Evolutionary conservation across 805 yeast genomes (phyloP).

Genomic region (Clavispora vitiphila): DNA sequence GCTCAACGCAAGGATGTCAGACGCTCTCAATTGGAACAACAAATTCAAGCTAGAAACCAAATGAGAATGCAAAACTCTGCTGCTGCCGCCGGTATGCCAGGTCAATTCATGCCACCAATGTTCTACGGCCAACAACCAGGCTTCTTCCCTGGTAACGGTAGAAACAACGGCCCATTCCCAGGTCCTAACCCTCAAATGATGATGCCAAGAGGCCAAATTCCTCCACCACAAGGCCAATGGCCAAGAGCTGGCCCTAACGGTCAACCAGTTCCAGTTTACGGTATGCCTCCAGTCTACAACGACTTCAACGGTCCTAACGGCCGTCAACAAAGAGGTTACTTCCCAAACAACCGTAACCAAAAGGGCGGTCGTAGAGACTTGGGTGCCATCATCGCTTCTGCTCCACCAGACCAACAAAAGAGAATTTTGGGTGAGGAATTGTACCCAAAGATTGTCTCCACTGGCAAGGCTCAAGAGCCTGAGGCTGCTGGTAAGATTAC

Average conservation of each 20-base stretch:
- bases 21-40: conserved; percentile 95
- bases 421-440: conserved; percentile 96
- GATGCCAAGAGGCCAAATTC: conserved; percentile 66
- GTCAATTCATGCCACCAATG: conserved; percentile 84
- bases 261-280: conserved; percentile 78
- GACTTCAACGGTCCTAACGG: conserved; percentile 42
- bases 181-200: conserved; percentile 79
- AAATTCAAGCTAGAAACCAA: conserved; percentile 96
- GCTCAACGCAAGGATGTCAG: conserved; percentile 99
- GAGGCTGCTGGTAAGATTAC: conserved; percentile 98
- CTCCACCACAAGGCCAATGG: conserved; percentile 66
- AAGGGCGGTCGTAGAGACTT: conserved; percentile 45
- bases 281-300: conserved; percentile 73
- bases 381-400: conserved; percentile 56
- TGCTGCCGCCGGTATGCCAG: conserved; percentile 77
- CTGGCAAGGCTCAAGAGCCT: conserved; percentile 81
- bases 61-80: conserved; percentile 97
- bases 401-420: conserved; percentile 90
- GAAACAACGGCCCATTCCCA: conserved; percentile 72
- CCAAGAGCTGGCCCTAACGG: conserved; percentile 76
- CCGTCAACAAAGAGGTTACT: conserved; percentile 59
- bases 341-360: conserved; percentile 44
- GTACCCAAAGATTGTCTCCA: conserved; percentile 85
- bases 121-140: conserved; percentile 83
- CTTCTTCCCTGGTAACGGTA: conserved; percentile 72